Evolutionary conservation across 805 yeast genomes (phyloP), one percentile per base, ranked within the genome.

Genomic region (Candida silvicultrix): DNA sequence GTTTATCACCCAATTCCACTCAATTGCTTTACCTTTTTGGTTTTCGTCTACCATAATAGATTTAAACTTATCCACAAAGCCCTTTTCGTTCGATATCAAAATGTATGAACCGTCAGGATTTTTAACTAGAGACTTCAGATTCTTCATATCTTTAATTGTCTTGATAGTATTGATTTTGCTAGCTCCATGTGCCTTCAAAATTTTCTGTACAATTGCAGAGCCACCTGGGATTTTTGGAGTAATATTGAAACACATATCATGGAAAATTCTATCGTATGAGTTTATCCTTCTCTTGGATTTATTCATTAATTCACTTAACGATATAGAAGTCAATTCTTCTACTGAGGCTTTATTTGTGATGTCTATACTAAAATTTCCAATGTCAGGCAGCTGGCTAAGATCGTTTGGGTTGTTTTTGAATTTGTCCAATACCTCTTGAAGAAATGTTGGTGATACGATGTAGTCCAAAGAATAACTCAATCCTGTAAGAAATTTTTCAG

Each of bases 401-500:
- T 48, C 47, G 8, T 50, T 12, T 22, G 53, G 52, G 51, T 48
- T 16, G 44, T 40, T 6, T 41, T 53, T 47, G 35, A 56, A 40
- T 43, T 51, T 14, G 56, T 70, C 71, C 23, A 80, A 47, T 0
- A 80, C 67, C 38, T 76, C 78, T 2, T 64, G 64, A 2, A 83
- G 48, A 48, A 80, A 83, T 4, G 64, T 57, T 0, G 89, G 87
- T 29, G 78, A 75, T 1, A 85, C 53, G 3, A 81, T 75, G 45
- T 69, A 64, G n/a, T 66, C 63, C 10, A 70, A 48, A 41, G 71
- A 80, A 38, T 70, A 70, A 44, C 89, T 78, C 43, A 89, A 65
- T 19, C 89, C 80, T 38, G 77, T 75, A 45, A 92, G 70, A 57
- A 92, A 90, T 65, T 92, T 94, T 47, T 85, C 96, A 0, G 98